Conservation (phyloP, 345 rosid species). For the Eucalyptus regnans region DNA sequence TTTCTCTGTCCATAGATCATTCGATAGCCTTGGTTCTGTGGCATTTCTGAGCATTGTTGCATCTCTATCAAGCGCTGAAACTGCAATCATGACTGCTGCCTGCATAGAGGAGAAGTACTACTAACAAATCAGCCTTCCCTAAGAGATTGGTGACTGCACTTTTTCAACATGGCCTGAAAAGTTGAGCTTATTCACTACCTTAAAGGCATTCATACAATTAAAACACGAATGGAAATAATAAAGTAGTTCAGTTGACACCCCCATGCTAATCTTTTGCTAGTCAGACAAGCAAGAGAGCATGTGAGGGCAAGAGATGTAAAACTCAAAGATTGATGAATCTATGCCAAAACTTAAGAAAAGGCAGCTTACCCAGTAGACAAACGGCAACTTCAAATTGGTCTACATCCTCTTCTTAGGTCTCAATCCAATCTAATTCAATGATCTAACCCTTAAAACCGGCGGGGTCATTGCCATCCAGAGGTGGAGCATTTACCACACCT, state of each 20-base stretch:
- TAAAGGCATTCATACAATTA: neutral
- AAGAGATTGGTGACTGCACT: neutral
- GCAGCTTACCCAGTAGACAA: neutral
- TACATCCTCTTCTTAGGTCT: neutral
- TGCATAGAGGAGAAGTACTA: neutral
- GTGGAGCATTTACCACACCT: neutral
- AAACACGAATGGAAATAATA: neutral
- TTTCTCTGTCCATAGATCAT: neutral
- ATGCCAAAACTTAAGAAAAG: neutral
- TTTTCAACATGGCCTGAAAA: neutral
- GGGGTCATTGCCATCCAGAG: neutral
- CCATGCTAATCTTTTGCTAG: neutral
- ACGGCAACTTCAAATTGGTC: neutral
- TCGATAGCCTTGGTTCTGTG: neutral
- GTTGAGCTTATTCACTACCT: neutral
- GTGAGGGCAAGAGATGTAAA: neutral
- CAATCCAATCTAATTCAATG: neutral
- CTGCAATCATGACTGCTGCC: neutral
- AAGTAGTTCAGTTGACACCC: neutral
- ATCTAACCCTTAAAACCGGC: neutral
- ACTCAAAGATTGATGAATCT: neutral
- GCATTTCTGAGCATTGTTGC: neutral
- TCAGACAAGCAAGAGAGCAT: neutral
- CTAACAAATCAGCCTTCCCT: neutral
- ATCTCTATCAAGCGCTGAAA: neutral